Evolutionary conservation across 352 stramenopile species (phyloP).

Genomic region (Phytophthora ohioensis): DNA sequence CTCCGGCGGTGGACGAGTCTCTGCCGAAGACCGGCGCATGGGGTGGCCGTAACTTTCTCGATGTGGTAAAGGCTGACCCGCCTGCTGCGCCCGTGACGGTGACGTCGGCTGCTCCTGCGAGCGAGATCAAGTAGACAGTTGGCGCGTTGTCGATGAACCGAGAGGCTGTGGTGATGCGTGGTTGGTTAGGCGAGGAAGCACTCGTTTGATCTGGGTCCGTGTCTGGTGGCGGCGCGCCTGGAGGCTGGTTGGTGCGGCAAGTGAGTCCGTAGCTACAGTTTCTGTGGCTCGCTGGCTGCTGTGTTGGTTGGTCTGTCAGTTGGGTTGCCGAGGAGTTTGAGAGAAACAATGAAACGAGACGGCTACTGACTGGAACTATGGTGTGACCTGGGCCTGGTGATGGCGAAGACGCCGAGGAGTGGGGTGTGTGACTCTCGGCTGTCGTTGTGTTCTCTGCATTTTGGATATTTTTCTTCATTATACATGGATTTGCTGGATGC

Average conservation of each 20-base stretch:
- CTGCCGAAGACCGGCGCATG: slow-evolving; percentile 77
- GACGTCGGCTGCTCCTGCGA: slow-evolving; percentile 39
- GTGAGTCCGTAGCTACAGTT: slow-evolving; percentile 15
- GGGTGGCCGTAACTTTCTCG: slow-evolving; percentile 84
- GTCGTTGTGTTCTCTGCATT: slow-evolving; percentile 55
- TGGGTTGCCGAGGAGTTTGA: slow-evolving; percentile 40
- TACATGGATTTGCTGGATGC: slow-evolving; percentile 48
- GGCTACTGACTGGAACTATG: slow-evolving; percentile 28
- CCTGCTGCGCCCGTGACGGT: slow-evolving; percentile 49
- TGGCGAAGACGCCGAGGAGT: slow-evolving; percentile 32
- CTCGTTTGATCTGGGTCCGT: slow-evolving; percentile 28
- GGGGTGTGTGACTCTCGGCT: slow-evolving; percentile 19
- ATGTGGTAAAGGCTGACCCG: slow-evolving; percentile 85
- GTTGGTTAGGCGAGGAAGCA: slow-evolving; percentile 35
- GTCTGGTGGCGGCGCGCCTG: slow-evolving; percentile 16
- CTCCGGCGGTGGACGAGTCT: slow-evolving; percentile 47
- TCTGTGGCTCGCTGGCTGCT: slow-evolving; percentile 14
- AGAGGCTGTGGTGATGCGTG: slow-evolving; percentile 28
- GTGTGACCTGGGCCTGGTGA: slow-evolving; percentile 26
- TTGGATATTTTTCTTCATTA: slow-evolving; percentile 52
- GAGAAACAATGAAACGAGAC: slow-evolving; percentile 47
- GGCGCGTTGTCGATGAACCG: slow-evolving; percentile 26
- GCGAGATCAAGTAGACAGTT: slow-evolving; percentile 55
- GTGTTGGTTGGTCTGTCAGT: slow-evolving; percentile 34
- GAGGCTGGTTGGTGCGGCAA: slow-evolving; percentile 17